Conservation (phyloP, 139 green algal genomes). For the Tetraselmis striata region DNA sequence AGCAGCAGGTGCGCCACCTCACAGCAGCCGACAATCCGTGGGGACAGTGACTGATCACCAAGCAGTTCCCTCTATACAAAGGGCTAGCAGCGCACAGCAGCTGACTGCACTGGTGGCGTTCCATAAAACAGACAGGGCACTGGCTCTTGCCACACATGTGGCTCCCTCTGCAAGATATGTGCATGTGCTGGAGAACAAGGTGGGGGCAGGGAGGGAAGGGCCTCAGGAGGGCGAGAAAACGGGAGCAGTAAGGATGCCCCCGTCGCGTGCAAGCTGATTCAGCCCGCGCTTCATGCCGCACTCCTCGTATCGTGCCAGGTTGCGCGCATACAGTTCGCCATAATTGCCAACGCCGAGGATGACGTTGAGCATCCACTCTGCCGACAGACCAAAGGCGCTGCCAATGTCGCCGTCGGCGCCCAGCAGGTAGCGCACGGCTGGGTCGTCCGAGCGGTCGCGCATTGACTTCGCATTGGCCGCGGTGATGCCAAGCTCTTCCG, state of each 20-base stretch:
- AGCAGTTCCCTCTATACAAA: too few relatives aligned
- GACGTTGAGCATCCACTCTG: not conserved
- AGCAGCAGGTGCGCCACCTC: too few relatives aligned
- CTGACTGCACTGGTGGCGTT: too few relatives aligned
- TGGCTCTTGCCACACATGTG: too few relatives aligned
- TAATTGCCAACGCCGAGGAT: not conserved
- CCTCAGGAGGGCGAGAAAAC: not conserved
- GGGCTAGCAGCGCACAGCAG: too few relatives aligned
- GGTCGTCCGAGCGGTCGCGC: not conserved
- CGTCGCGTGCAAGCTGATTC: not conserved
- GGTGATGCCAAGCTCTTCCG: not conserved
- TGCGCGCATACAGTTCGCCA: not conserved
- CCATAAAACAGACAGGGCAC: too few relatives aligned
- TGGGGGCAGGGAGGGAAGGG: not conserved
- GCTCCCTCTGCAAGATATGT: too few relatives aligned
- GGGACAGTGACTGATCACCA: too few relatives aligned
- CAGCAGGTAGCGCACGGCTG: not conserved
- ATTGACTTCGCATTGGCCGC: not conserved
- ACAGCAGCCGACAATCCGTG: too few relatives aligned
- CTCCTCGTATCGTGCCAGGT: not conserved
- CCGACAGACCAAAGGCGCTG: not conserved
- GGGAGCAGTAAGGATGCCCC: not conserved
- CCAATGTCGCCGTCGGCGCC: not conserved
- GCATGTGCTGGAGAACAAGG: too few relatives aligned
- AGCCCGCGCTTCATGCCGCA: not conserved